phyloP scores from a whole-genome alignment of 2,329 filamentous ascomycete species.

The Colletotrichum cuscutae region DNA sequence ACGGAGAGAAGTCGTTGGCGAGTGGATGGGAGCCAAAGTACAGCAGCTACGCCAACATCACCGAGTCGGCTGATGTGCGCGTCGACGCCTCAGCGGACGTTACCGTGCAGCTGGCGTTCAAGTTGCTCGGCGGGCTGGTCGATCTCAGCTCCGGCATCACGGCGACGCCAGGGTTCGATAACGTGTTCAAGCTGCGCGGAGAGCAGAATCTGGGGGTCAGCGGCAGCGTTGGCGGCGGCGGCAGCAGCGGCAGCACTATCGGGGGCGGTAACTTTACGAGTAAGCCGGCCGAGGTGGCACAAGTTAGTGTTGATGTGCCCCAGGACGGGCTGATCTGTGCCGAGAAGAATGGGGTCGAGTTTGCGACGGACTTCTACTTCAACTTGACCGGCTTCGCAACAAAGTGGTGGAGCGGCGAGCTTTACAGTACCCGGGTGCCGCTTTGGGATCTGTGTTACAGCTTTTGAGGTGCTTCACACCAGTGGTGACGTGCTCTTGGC shows the following conservation, averaged over 20 bases:
- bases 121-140: conserved; percentile 47
- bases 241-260: too few species aligned
- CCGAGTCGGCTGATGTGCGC: conserved; percentile 43
- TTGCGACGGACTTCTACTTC: conserved; percentile 42
- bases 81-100: conserved; percentile 47
- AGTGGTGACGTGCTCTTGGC: not conserved
- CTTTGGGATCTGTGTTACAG: conserved; percentile 34
- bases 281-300: not conserved
- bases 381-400: conserved; percentile 41
- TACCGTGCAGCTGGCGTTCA: conserved; percentile 50
- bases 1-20: conserved; percentile 40
- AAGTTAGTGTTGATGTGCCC: conserved; percentile 31
- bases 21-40: conserved; percentile 51
- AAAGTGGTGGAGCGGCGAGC: conserved; percentile 39
- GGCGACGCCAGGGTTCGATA: conserved; percentile 48
- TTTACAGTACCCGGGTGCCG: conserved; percentile 36
- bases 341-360: conserved; percentile 38
- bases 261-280: conserved; percentile 21
- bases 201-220: conserved; percentile 38
- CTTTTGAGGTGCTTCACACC: conserved; percentile 4
- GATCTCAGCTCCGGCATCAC: conserved; percentile 51
- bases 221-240: conserved; percentile 9
- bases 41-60: conserved; percentile 46
- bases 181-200: conserved; percentile 45
- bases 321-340: conserved; percentile 37